Conservation (phyloP, 2,329 filamentous ascomycete species). For the Diaporthe sp. region DNA sequence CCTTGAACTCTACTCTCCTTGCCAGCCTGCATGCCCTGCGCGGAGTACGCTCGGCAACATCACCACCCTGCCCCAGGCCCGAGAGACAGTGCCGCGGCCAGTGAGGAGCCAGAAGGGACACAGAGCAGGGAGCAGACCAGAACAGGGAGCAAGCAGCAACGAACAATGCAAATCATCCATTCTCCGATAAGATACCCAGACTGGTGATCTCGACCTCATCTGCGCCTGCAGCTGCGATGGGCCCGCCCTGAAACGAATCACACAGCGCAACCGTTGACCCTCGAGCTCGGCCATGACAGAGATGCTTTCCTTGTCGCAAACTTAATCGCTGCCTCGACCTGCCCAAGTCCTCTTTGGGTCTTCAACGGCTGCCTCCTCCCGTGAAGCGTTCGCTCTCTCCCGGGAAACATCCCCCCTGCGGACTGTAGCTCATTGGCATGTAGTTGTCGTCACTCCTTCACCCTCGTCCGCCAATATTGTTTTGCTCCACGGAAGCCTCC, state of each 20-base stretch:
- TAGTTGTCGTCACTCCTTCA: slow-evolving; percentile 7
- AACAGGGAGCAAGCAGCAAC: slow-evolving; percentile 15
- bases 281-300: slow-evolving; percentile 26
- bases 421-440: not conserved
- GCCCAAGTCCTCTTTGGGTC: not conserved
- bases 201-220: slow-evolving; percentile 13
- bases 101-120: slow-evolving; percentile 3
- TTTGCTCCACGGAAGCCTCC: slow-evolving; percentile 15
- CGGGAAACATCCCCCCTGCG: not conserved
- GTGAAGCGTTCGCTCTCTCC: slow-evolving; percentile 4
- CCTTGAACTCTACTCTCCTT: slow-evolving; percentile 21
- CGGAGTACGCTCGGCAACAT: slow-evolving; percentile 26
- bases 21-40: slow-evolving; percentile 24
- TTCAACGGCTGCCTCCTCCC: slow-evolving; percentile 9
- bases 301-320: slow-evolving; percentile 22
- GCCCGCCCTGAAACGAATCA: slow-evolving; percentile 20
- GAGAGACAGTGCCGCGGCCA: slow-evolving; percentile 11
- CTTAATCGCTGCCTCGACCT: slow-evolving; percentile 13
- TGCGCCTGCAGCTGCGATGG: slow-evolving; percentile 16
- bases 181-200: slow-evolving; percentile 21
- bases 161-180: slow-evolving; percentile 25
- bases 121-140: not conserved
- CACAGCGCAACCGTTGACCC: slow-evolving; percentile 10
- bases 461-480: not conserved
- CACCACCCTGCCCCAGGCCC: slow-evolving; percentile 3